phyloP scores from a whole-genome alignment of 2,329 filamentous ascomycete genomes.

The Teratosphaeria zuluensis region DNA sequence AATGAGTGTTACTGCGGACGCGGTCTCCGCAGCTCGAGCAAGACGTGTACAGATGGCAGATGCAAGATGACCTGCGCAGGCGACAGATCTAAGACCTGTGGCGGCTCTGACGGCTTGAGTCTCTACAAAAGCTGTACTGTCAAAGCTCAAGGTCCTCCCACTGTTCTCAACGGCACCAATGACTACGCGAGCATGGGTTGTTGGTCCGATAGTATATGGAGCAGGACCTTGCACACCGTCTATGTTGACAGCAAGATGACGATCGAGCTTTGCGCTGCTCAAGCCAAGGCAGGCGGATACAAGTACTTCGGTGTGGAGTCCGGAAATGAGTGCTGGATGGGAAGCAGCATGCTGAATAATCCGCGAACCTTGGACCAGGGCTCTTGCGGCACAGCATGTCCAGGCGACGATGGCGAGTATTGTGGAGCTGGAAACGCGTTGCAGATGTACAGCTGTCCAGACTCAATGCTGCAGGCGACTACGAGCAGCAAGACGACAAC shows the following conservation, averaged over 20 bases:
- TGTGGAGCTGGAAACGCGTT: conserved; percentile 22
- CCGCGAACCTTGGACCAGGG: background rate
- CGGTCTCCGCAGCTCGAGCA: conserved; percentile 4
- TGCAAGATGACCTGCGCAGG: conserved; percentile 19
- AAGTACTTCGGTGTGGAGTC: conserved; percentile 32
- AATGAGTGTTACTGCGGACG: conserved; percentile 23
- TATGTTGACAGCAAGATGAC: background rate
- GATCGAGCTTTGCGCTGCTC: background rate
- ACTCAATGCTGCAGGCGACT: background rate
- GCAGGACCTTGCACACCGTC: background rate
- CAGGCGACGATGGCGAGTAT: conserved; percentile 16
- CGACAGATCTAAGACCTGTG: conserved; percentile 17
- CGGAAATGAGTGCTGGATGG: conserved; percentile 23
- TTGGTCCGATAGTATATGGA: background rate
- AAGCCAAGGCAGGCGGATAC: conserved; percentile 13
- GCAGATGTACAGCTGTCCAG: conserved; percentile 17
- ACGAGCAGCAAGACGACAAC: background rate
- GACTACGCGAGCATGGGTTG: background rate
- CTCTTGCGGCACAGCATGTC: conserved; percentile 22
- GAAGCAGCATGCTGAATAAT: background rate
- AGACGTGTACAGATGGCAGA: conserved; percentile 6
- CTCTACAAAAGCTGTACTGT: conserved; percentile 12
- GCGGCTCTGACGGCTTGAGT: conserved; percentile 13
- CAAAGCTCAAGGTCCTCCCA: background rate
- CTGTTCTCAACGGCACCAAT: background rate